A percentile compares a stretch with the other conserved stretches of the same genome.
These are phyloP conservation scores for Rutstroemia sp. DNA, from an alignment of 2,329 filamentous ascomycete genomes.

Conservation along the genomic window DNA sequence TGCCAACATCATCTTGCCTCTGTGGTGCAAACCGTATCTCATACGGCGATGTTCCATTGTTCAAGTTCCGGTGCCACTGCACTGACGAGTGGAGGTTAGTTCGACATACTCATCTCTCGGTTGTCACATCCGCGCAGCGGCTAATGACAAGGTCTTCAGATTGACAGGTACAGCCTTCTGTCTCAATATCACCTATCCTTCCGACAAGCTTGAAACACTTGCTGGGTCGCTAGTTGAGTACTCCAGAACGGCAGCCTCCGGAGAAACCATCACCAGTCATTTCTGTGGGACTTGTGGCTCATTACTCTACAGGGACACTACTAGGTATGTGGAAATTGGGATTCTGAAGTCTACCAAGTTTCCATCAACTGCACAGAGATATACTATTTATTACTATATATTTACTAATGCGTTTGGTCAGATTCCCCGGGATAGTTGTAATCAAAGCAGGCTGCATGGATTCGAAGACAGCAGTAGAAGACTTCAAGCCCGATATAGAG, in stretches of 20 bases:
- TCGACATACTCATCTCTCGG: too few relatives aligned
- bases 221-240: slow-evolving; percentile 14
- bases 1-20: slow-evolving; percentile 18
- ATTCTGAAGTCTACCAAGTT: background rate
- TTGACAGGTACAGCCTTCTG: slow-evolving; percentile 20
- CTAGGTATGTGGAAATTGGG: background rate
- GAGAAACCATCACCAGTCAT: background rate
- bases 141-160: background rate
- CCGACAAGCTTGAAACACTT: slow-evolving; percentile 10
- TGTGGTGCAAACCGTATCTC: slow-evolving; percentile 17
- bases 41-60: slow-evolving; percentile 9
- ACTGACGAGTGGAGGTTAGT: slow-evolving; percentile 17
- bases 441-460: slow-evolving; percentile 22
- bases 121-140: too few relatives aligned
- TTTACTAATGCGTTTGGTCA: background rate
- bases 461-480: slow-evolving; percentile 11
- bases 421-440: slow-evolving; percentile 14
- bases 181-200: slow-evolving; percentile 15
- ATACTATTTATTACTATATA: background rate
- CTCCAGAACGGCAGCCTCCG: slow-evolving; percentile 9
- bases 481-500: slow-evolving; percentile 19
- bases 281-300: slow-evolving; percentile 11
- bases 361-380: background rate
- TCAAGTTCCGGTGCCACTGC: slow-evolving; percentile 20
- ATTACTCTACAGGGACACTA: slow-evolving; percentile 12